Conservation (phyloP, 495 filamentous ascomycete genomes). For the Penicillium malachiteum region DNA sequence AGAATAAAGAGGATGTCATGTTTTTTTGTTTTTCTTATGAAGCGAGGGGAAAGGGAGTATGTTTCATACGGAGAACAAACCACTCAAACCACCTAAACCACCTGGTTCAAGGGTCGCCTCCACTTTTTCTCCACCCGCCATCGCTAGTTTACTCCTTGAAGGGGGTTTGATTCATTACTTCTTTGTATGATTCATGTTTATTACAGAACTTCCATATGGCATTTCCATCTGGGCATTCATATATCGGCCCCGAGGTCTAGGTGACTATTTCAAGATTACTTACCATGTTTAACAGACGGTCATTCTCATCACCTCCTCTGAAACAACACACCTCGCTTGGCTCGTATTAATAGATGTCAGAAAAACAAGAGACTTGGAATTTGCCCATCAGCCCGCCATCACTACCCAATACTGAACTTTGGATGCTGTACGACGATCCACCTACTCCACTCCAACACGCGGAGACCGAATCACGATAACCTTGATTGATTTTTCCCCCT, state of each 20-base stretch:
- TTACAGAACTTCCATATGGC: not conserved
- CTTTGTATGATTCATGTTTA: not conserved
- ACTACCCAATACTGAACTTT: not conserved
- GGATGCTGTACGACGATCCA: not conserved
- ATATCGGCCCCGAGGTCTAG: too few species aligned
- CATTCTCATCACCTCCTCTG: too few species aligned
- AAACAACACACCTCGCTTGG: too few species aligned
- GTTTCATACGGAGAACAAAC: conserved; percentile 7
- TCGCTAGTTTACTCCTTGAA: conserved; percentile 8
- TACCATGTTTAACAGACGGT: too few species aligned
- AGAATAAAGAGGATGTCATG: not conserved
- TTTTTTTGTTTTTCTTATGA: conserved; percentile 2
- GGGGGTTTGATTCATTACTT: not conserved
- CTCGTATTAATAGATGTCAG: not conserved
- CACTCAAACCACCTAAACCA: too few species aligned
- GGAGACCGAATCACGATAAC: not conserved
- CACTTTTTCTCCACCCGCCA: conserved; percentile 9
- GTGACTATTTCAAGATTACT: too few species aligned
- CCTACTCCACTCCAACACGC: not conserved
- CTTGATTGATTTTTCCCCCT: not conserved
- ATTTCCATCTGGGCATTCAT: too few species aligned
- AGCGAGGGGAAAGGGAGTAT: conserved; percentile 14
- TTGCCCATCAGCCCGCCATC: not conserved
- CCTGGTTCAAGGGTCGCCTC: conserved; percentile 1
- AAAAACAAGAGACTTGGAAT: not conserved